Base-by-base conservation (phyloP, 345 rosid genomes). In the Salix suchowensis region DNA sequence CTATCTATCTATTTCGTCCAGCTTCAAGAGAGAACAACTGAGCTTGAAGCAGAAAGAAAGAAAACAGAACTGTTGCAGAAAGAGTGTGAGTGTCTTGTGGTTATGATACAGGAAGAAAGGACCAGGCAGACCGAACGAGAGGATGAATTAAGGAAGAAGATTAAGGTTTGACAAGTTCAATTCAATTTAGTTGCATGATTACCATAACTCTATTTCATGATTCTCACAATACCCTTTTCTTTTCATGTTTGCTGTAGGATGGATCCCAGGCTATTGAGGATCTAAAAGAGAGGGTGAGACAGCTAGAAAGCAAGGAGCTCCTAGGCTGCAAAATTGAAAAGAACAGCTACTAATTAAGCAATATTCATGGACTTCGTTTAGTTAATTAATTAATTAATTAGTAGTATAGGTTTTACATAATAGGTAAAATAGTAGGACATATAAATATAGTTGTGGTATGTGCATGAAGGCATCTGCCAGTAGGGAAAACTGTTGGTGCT, bases 101-200 rank as follows among this genome's bases (percentile, higher is more conserved):
- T 72, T 18, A 54, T 81, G 36, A 26, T 85, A 15, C 81, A 62
- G 40, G 84, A 81, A 19, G 90, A 90, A 76, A 80, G 81, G 82
- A 64, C 2, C 19, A 65, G 65, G n/a, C 72, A 74, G 72, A 81
- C 82, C 15, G 65, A 54, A 15, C 40, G 32, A 37, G 90, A 85
- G 81, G 77, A 87, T 28, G 65, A 30, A 40, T 82, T 86, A 74
- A 83, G 73, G 72, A 73, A 72, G 70, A 69, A 66, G 74, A 48
- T 89, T 37, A 48, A 42, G 85, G 94, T 90, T 70, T 67, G 87
- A 71, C 14, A 15, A 16, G 11, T 71, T 15, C 23, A 37, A 26
- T 60, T 23, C 9, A 58, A 26, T 18, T 11, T 21, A 19, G 37
- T 62, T 44, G 28, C 3, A 4, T 54, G 60, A 54, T 16, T 18